phyloP scores from a whole-genome alignment of 257 asterid genomes.

The Euphrasia confusa region DNA sequence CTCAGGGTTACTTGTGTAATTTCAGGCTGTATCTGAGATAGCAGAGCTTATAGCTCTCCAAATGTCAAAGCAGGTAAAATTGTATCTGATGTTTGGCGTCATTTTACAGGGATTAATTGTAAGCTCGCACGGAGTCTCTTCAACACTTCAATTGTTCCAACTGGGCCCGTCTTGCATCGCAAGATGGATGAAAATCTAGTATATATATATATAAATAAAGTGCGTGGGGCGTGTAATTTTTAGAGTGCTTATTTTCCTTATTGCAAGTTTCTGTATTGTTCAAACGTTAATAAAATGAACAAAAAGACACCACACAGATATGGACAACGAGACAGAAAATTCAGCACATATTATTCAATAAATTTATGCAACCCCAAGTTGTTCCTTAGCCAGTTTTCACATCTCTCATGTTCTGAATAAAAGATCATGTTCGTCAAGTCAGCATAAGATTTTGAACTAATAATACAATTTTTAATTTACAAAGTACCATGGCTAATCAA shows the following conservation, averaged over 20 bases:
- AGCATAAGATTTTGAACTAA: not conserved
- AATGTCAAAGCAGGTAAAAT: slow-evolving; percentile 68
- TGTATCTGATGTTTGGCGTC: no score
- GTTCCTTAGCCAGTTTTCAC: not conserved
- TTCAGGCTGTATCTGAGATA: slow-evolving; percentile 99
- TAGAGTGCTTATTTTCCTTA: no score
- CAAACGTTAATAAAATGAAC: no score
- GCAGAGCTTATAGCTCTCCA: slow-evolving; percentile 97
- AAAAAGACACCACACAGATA: no score
- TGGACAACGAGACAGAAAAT: not conserved
- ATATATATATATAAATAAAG: no score
- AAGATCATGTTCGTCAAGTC: slow-evolving; percentile 19
- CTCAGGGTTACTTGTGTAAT: slow-evolving; percentile 19
- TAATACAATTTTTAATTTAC: slow-evolving; percentile 30
- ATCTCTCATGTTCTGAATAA: slow-evolving; percentile 11
- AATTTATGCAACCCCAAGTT: not conserved
- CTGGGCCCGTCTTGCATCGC: no score
- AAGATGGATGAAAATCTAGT: no score
- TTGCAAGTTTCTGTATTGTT: no score
- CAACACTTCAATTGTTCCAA: no score
- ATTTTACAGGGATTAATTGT: no score
- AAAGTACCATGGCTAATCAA: slow-evolving; percentile 46
- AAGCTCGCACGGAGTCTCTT: no score
- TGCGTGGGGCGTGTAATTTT: no score
- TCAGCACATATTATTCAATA: not conserved